Evolutionary conservation across 1,284 basidiomycete species (phyloP), one percentile per base, ranked within the genome.

Genomic region (Microstroma glucosiphilum): DNA sequence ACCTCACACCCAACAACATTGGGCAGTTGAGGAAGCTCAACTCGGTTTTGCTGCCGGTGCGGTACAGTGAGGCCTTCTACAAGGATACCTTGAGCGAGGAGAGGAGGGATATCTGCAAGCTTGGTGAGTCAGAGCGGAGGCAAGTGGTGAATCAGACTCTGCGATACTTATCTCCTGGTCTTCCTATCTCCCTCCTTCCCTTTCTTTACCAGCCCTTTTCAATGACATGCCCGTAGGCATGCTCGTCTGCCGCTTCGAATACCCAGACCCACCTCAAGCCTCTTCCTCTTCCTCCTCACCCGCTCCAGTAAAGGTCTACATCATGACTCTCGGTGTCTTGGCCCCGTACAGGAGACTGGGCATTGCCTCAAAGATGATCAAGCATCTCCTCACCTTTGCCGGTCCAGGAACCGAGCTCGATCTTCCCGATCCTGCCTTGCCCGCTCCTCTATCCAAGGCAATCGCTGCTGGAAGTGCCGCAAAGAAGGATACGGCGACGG

Each of bases 241-340:
- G 60, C 65, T 81, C 53, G 75, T 77, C 53, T 79, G 75, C 58
- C 71, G 79, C 9, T 61, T 80, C 40, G 80, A 81, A 60, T 66
- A 19, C 51, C 51, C 51, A 2, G 17, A 17, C 15, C 30, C 30
- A 37, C 30, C 30, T 37, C 30, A 37, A 37, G 15, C 43, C 21
- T 54, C 51, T 61, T 21, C 30, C 43, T 41, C 48, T 43, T 3
- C 12, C 23, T 54, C 51, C 54, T 8, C 64, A 65, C 40, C 68
- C 65, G 15, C 59, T 65, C 21, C 61, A 67, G 76, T 72, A 19
- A 73, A 72, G 19, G 71, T 81, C 25, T 81, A 81, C 69, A 73
- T 81, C 60, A 80, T 80, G 80, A 81, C 79, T 1, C 71, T 81
- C n/a, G 80, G 80, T 19, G 79, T 80, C 2, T 69, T 81, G 4